These are phyloP conservation scores for Dioscorea zingiberensis DNA, from an alignment of 106 monocot genomes.

Conservation along the genomic window DNA sequence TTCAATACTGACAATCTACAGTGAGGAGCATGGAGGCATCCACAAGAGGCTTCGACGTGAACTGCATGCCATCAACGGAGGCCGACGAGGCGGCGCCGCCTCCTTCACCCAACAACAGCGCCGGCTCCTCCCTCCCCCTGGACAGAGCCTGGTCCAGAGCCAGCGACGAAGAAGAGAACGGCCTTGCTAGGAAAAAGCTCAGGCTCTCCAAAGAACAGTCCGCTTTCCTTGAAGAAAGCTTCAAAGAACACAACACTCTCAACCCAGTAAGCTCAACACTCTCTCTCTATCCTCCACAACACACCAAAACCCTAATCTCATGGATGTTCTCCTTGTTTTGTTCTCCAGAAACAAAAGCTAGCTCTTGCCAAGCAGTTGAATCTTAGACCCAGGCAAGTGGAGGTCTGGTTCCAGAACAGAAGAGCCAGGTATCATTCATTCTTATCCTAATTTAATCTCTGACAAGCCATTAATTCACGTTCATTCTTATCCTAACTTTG, in stretches of 20 bases:
- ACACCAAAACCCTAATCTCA: too few species aligned
- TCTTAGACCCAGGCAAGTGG: constrained; percentile 56
- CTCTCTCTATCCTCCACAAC: too few species aligned
- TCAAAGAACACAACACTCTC: constrained; percentile 75
- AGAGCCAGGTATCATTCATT: constrained; percentile 52
- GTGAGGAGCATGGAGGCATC: background rate
- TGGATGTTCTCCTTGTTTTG: too few species aligned
- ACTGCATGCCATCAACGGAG: constrained; percentile 33
- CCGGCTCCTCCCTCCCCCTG: constrained; percentile 26
- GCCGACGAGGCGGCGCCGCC: constrained; percentile 9
- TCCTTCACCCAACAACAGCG: constrained; percentile 41
- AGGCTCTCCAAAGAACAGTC: constrained; percentile 82
- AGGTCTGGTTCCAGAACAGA: constrained; percentile 78
- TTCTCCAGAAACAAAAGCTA: constrained; percentile 55
- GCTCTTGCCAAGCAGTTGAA: constrained; percentile 65
- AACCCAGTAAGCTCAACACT: constrained; percentile 42
- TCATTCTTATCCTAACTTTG: background rate
- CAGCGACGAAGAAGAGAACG: constrained; percentile 83
- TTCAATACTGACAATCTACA: too few species aligned
- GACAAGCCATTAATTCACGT: too few species aligned
- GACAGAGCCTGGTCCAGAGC: constrained; percentile 43
- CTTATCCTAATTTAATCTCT: too few species aligned
- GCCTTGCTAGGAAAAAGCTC: constrained; percentile 57
- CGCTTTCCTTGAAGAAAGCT: constrained; percentile 72
- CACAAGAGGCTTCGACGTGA: constrained; percentile 50